phyloP scores from a whole-genome alignment of 345 rosid species.

The Isatis tinctoria region DNA sequence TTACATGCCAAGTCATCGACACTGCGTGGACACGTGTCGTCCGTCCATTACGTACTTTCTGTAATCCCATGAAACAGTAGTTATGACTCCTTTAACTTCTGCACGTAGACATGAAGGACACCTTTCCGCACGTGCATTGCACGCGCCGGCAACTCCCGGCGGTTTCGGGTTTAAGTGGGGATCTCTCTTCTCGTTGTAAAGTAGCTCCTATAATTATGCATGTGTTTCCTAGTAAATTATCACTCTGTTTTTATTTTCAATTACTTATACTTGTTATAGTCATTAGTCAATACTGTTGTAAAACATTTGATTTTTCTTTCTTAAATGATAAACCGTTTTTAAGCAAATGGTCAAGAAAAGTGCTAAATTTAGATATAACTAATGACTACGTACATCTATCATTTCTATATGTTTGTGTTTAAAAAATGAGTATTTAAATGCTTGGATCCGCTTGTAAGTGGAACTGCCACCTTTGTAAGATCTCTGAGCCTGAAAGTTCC shows the following conservation, averaged over 20 bases:
- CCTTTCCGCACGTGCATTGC: conserved; percentile 7
- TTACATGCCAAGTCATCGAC: conserved; percentile 14
- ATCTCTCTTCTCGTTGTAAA: background rate
- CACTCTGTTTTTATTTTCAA: background rate
- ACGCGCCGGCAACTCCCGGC: conserved; percentile 2
- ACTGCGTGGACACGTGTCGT: conserved; percentile 7
- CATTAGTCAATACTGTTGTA: too few relatives aligned
- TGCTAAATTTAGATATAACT: too few relatives aligned
- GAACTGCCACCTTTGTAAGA: background rate
- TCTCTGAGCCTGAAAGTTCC: background rate
- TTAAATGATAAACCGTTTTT: too few relatives aligned
- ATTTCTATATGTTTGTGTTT: background rate
- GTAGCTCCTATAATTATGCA: background rate
- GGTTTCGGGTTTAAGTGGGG: background rate
- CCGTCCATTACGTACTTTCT: background rate
- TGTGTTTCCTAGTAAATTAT: background rate
- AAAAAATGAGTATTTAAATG: background rate
- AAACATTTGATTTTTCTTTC: too few relatives aligned
- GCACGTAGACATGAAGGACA: conserved; percentile 12
- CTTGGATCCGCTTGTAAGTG: too few relatives aligned
- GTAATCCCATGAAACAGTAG: conserved; percentile 12
- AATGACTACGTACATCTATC: background rate
- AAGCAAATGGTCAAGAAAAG: too few relatives aligned
- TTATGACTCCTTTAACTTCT: conserved; percentile 5
- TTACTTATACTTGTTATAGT: too few relatives aligned